A percentile compares a stretch with the other conserved stretches of the same genome.
These are phyloP conservation scores for Penicillium concentricum DNA, from an alignment of 2,329 filamentous ascomycete genomes.

Conservation along the genomic window DNA sequence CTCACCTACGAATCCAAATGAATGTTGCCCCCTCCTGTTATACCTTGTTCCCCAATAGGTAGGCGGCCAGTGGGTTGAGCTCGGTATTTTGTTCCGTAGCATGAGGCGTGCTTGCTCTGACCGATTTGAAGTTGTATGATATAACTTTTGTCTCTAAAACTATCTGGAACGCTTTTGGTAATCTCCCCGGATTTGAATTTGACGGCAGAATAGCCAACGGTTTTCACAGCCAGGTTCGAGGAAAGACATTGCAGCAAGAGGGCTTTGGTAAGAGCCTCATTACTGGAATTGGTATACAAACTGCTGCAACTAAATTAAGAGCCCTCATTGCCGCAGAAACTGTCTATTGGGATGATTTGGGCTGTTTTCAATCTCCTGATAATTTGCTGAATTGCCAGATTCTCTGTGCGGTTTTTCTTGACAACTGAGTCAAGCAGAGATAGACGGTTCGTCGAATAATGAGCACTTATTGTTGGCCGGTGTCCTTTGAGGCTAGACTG, in stretches of 20 bases:
- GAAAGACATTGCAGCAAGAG: slow-evolving; percentile 47
- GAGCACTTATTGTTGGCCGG: background rate
- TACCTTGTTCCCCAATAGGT: no score
- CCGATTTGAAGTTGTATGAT: background rate
- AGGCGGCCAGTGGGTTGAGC: background rate
- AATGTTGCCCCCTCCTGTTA: no score
- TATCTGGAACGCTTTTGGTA: background rate
- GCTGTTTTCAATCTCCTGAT: background rate
- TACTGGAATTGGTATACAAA: slow-evolving; percentile 49
- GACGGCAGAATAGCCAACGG: background rate
- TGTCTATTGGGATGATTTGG: background rate
- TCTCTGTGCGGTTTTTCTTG: background rate
- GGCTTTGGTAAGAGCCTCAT: slow-evolving; percentile 46
- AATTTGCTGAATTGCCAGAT: background rate
- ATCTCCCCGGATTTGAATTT: background rate
- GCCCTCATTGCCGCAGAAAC: background rate
- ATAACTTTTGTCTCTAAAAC: background rate
- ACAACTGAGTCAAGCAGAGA: background rate
- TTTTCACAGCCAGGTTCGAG: slow-evolving; percentile 44
- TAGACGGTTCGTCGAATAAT: background rate
- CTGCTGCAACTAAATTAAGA: slow-evolving; percentile 28
- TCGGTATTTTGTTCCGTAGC: background rate
- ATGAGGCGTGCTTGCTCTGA: background rate
- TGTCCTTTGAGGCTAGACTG: background rate
- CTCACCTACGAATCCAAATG: no score